Base-by-base conservation (phyloP, 2,329 filamentous ascomycete genomes). In the Colletotrichum kahawae region DNA sequence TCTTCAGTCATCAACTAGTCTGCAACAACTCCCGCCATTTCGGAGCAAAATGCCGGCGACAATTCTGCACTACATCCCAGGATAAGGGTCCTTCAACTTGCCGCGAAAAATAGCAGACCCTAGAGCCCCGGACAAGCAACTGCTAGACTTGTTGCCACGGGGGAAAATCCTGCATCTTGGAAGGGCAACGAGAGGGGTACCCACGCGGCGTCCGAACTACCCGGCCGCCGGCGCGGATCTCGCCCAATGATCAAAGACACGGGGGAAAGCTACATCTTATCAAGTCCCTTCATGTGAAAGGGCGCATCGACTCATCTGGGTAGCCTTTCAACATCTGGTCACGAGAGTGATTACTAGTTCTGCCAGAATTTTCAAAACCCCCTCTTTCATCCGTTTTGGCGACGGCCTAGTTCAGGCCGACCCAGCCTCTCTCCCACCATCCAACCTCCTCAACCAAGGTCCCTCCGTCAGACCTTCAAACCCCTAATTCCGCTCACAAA, bases 351-450 rank as follows among this genome's bases (percentile, higher is more conserved):
- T 4, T 8, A 8, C 31, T 60, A 13, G 36, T 14, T 21, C 54
- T 63, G 59, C 9, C 51, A 29, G 13, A 21, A 18, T 13, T 60
- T 1, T 7, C 21, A 9, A 21, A 34, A 34, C 21, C 4, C 2
- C 13, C 21, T 33, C 12, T 60, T 63, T 63, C 33, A 21, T 43
- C 36, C n/a, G 7, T 12, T 12, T 12, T 36, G n/a, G 8, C 36
- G 24, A 29, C 24, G 33, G 24, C 18, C 34, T 7, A 43, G 31
- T 33, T 5, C n/a, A 62, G 18, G 6, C 59, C 24, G 4, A 43
- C 29, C 54, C 54, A 57, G 24, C 54, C 54, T 29, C 21, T 21
- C 13, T 5, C 84, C 86, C 33, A 36, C 71, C 64, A 18, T 21
- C 31, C 57, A 24, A 33, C 3, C 31, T 60, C 10, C 8, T 21